Conservation (phyloP, 192 early-diverging fungal genomes). For the Linnemannia elongata region DNA sequence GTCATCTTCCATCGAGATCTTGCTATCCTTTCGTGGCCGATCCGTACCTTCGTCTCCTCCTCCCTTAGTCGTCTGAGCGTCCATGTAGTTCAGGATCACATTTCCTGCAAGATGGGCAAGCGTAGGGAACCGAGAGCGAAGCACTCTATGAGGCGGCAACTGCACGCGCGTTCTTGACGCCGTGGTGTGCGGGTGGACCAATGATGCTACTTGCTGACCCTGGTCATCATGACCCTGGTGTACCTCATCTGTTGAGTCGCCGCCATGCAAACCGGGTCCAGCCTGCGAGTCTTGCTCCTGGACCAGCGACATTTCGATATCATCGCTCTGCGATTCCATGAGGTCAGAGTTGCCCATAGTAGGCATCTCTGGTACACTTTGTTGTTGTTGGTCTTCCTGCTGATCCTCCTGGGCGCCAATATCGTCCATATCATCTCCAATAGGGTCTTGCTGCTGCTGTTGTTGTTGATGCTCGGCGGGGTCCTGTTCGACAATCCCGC, state of each 20-base stretch:
- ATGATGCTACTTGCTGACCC: not conserved
- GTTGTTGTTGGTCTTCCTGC: not conserved
- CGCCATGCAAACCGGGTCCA: not conserved
- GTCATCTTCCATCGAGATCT: slow-evolving; percentile 20
- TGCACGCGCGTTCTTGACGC: not conserved
- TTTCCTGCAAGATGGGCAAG: slow-evolving; percentile 37
- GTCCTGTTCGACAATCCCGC: not conserved
- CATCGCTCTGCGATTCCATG: not conserved
- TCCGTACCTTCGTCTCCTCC: not conserved
- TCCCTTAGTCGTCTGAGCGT: not conserved
- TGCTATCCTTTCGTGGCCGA: slow-evolving; percentile 39
- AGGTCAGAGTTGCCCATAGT: too few species aligned
- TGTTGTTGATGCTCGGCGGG: not conserved
- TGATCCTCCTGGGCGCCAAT: not conserved
- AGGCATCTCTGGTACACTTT: not conserved
- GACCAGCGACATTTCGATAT: not conserved
- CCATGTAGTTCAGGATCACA: slow-evolving; percentile 25
- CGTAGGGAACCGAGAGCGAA: slow-evolving; percentile 28
- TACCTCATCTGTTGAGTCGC: not conserved
- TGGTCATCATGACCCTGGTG: not conserved
- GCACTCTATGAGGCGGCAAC: slow-evolving; percentile 18
- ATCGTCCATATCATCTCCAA: not conserved
- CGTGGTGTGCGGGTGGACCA: not conserved
- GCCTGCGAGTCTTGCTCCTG: not conserved
- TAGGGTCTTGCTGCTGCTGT: not conserved